phyloP scores from a whole-genome alignment of 768 basidiomycete genomes.

The Leccinum barrowsii region DNA sequence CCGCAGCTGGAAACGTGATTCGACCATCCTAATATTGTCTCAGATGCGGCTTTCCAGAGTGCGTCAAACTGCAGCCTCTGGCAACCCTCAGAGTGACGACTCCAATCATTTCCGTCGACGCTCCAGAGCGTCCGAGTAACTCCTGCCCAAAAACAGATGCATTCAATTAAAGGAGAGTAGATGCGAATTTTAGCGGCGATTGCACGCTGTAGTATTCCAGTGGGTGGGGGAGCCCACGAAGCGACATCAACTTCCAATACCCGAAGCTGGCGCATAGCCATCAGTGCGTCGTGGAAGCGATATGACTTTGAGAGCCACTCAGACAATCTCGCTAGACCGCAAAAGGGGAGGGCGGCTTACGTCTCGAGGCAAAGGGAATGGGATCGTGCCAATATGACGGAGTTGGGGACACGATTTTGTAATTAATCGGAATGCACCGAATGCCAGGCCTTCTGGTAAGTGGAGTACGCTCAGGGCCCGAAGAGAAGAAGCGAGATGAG shows the following conservation, averaged over 20 bases:
- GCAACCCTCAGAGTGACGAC: slow-evolving; percentile 23
- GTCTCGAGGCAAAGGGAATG: slow-evolving; percentile 33
- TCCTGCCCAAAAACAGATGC: slow-evolving; percentile 35
- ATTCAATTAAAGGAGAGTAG: slow-evolving; percentile 35
- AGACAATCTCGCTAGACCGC: slow-evolving; percentile 17
- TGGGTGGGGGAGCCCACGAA: slow-evolving; percentile 33
- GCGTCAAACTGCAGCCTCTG: slow-evolving; percentile 27
- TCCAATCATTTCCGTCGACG: slow-evolving; percentile 37
- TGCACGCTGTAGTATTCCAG: slow-evolving; percentile 31
- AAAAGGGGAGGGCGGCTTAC: slow-evolving; percentile 26
- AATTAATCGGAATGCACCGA: slow-evolving; percentile 31
- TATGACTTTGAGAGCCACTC: slow-evolving; percentile 26
- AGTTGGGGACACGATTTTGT: slow-evolving; percentile 33
- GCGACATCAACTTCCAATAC: slow-evolving; percentile 37
- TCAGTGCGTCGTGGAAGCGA: slow-evolving; percentile 33
- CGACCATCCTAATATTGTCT: slow-evolving; percentile 6
- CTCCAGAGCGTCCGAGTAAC: slow-evolving; percentile 27
- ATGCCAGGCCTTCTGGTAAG: slow-evolving; percentile 32
- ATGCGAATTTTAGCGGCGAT: slow-evolving; percentile 38
- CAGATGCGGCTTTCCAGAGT: slow-evolving; percentile 28
- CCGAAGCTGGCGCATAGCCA: slow-evolving; percentile 33
- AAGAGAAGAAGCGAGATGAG: slow-evolving; percentile 28
- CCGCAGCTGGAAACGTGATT: slow-evolving; percentile 13
- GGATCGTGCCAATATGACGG: slow-evolving; percentile 38
- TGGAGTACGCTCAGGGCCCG: slow-evolving; percentile 36